These are phyloP conservation scores for Jaenimonas drosophilae DNA, from an alignment of 208 protist species.

Conservation along the genomic window DNA sequence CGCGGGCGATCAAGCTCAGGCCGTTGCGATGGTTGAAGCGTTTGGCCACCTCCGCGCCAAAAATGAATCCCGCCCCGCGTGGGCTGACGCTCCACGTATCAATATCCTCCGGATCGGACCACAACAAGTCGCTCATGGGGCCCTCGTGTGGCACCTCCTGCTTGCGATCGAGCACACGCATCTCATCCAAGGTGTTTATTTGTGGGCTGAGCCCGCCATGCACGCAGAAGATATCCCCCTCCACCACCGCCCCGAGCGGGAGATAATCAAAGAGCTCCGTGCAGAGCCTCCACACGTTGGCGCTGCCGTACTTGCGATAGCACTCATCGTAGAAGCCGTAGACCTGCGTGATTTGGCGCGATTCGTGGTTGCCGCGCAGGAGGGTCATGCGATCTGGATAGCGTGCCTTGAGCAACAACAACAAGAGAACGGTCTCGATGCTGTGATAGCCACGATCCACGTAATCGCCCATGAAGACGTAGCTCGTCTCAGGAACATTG, in stretches of 20 bases:
- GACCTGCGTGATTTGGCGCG: conserved; percentile 94
- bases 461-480: conserved; percentile 92
- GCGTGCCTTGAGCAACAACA: conserved; percentile 90
- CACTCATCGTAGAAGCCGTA: conserved; percentile 97
- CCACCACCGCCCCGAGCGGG: conserved; percentile 87
- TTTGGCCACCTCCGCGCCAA: conserved; percentile 69
- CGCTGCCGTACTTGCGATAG: conserved; percentile 87
- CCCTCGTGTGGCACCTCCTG: conserved; percentile 89
- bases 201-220: conserved; percentile 89
- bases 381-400: conserved; percentile 94
- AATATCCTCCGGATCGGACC: conserved; percentile 91
- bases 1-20: conserved; percentile 78
- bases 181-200: conserved; percentile 78
- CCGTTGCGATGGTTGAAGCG: conserved; percentile 83
- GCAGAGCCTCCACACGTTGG: conserved; percentile 85
- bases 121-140: conserved; percentile 82
- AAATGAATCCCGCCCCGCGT: conserved; percentile 83
- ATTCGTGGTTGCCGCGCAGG: conserved; percentile 96
- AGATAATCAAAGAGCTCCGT: conserved; percentile 92
- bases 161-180: conserved; percentile 79
- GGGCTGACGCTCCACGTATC: conserved; percentile 76
- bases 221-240: conserved; percentile 90
- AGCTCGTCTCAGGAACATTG: conserved; percentile 68
- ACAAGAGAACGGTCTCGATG: conserved; percentile 86
- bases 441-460: conserved; percentile 94